These are phyloP conservation scores for Oryza nivara DNA, from an alignment of 176 grass and related monocot genomes.

Conservation along the genomic window DNA sequence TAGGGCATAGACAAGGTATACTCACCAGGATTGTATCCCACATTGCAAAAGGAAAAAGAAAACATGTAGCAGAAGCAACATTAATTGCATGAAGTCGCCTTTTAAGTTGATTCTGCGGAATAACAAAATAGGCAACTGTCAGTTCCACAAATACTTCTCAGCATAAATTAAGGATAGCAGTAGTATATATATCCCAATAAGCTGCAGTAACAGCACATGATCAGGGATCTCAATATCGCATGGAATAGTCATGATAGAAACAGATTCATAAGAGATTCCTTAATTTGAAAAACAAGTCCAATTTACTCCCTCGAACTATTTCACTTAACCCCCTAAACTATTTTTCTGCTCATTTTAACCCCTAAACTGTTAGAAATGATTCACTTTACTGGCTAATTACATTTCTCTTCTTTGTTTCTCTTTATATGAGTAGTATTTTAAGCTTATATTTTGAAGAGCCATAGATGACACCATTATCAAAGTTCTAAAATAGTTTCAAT, in stretches of 20 bases:
- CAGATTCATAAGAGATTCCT: background rate
- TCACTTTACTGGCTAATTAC: too few relatives aligned
- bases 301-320: too few relatives aligned
- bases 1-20: conserved; percentile 32
- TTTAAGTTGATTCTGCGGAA: conserved; percentile 92
- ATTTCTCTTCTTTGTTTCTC: too few relatives aligned
- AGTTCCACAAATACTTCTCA: conserved; percentile 25
- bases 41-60: conserved; percentile 98
- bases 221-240: background rate
- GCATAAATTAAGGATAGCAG: conserved; percentile 22
- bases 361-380: too few relatives aligned
- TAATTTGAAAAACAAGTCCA: background rate
- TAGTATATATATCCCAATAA: background rate
- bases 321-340: too few relatives aligned
- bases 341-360: too few relatives aligned
- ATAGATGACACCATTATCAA: too few relatives aligned
- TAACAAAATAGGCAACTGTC: conserved; percentile 30
- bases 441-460: too few relatives aligned
- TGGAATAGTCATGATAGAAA: background rate
- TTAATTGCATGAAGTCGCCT: conserved; percentile 92
- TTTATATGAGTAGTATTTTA: too few relatives aligned
- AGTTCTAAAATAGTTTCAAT: too few relatives aligned
- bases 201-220: background rate
- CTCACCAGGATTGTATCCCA: conserved; percentile 98
- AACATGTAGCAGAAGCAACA: conserved; percentile 94